A percentile compares a stretch with the other conserved stretches of the same genome.
Conservation (phyloP, 495 filamentous ascomycete species). For the Annulohypoxylon stygium region DNA sequence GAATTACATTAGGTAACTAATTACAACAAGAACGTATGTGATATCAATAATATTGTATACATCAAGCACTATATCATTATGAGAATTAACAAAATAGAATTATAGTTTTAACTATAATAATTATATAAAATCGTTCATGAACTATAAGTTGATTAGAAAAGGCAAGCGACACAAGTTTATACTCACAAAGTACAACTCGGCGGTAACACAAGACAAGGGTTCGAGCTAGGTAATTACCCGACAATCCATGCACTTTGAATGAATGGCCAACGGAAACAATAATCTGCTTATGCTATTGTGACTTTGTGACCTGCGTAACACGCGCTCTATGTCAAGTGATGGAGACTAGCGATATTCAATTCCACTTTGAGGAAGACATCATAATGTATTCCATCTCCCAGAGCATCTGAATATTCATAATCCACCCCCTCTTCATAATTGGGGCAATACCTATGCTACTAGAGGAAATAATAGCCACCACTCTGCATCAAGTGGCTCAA, state of each 20-base stretch:
- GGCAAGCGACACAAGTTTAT: background rate
- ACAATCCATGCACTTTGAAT: background rate
- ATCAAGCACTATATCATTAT: background rate
- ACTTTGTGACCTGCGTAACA: slow-evolving; percentile 2
- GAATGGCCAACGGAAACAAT: background rate
- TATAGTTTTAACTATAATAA: background rate
- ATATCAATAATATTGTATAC: background rate
- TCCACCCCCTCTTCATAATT: background rate
- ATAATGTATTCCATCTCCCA: background rate
- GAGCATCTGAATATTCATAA: background rate
- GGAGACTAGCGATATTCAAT: background rate
- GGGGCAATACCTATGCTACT: background rate
- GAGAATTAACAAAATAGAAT: background rate
- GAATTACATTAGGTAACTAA: slow-evolving; percentile 9
- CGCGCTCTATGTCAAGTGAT: background rate
- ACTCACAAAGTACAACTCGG: background rate
- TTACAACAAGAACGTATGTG: background rate
- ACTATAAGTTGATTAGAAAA: background rate
- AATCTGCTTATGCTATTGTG: background rate
- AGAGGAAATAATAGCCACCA: background rate
- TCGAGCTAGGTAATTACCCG: background rate
- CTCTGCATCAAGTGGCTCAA: background rate
- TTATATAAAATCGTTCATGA: background rate
- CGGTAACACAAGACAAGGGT: slow-evolving; percentile 1
- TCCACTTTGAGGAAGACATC: background rate